These are phyloP conservation scores for Ochetophila trinervis DNA, from an alignment of 306 rosid species.

Conservation along the genomic window DNA sequence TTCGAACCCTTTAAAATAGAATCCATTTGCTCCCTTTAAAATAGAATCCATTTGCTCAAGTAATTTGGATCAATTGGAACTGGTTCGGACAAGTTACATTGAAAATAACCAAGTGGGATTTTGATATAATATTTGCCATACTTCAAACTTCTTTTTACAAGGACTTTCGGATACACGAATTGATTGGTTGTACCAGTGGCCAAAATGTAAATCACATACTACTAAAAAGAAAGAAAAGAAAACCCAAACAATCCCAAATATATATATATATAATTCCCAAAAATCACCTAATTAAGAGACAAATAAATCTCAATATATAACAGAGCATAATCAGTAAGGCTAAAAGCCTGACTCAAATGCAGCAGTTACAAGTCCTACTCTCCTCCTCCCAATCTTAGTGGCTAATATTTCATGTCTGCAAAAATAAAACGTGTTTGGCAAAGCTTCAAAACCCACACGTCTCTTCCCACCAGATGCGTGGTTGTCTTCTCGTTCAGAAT, in stretches of 20 bases:
- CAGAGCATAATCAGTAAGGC: background rate
- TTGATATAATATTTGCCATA: too few relatives aligned
- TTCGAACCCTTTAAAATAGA: too few relatives aligned
- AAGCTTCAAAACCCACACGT: conserved; percentile 41
- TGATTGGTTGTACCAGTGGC: too few relatives aligned
- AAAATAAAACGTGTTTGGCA: conserved; percentile 14
- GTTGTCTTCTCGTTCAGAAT: background rate
- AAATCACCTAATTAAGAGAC: background rate
- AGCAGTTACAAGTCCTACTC: conserved; percentile 54
- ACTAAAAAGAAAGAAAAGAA: background rate
- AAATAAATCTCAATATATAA: background rate
- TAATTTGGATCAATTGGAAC: too few relatives aligned
- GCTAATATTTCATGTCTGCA: conserved; percentile 52
- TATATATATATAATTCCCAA: background rate
- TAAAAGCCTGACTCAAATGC: conserved; percentile 17
- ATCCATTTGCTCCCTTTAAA: too few relatives aligned
- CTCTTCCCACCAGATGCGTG: conserved; percentile 20
- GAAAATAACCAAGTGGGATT: too few relatives aligned
- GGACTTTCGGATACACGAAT: too few relatives aligned
- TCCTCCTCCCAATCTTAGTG: conserved; percentile 36
- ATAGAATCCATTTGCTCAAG: too few relatives aligned
- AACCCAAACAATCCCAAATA: too few relatives aligned
- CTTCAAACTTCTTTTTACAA: too few relatives aligned
- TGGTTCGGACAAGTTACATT: too few relatives aligned
- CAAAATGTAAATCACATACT: too few relatives aligned